Conservation (phyloP, 208 protist species). For the Leishmania martiniquensis region DNA sequence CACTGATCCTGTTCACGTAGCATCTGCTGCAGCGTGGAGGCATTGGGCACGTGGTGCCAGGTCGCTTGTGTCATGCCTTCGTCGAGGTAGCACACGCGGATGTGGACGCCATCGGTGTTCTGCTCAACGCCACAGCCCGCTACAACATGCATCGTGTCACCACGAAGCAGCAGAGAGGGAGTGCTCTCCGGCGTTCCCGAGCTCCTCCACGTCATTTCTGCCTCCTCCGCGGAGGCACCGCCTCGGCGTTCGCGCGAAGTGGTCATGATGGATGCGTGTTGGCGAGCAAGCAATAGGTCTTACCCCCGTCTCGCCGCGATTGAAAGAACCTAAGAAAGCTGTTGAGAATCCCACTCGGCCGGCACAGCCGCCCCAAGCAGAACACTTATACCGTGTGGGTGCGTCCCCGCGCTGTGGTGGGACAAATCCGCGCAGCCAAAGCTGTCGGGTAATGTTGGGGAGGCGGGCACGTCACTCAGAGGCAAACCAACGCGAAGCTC, state of each 20-base stretch:
- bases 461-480: too few relatives aligned
- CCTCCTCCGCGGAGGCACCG: not conserved
- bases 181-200: not conserved
- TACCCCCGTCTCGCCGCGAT: too few relatives aligned
- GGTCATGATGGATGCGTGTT: not conserved
- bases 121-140: not conserved
- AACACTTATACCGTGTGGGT: not conserved
- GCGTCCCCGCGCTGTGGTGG: not conserved
- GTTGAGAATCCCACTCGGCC: not conserved
- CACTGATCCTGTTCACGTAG: conserved; percentile 3
- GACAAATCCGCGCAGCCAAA: not conserved
- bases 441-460: too few relatives aligned
- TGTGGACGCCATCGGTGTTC: conserved; percentile 5
- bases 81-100: conserved; percentile 30
- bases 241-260: not conserved
- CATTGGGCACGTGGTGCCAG: conserved; percentile 15
- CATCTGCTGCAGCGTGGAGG: conserved; percentile 19
- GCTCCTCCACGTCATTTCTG: not conserved
- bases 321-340: too few relatives aligned
- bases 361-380: not conserved
- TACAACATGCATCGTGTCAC: not conserved
- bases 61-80: conserved; percentile 11
- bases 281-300: not conserved
- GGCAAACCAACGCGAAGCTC: too few relatives aligned
- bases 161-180: not conserved